Evolutionary conservation across 306 rosid genomes (phyloP).

Genomic region (Castanea sativa): DNA sequence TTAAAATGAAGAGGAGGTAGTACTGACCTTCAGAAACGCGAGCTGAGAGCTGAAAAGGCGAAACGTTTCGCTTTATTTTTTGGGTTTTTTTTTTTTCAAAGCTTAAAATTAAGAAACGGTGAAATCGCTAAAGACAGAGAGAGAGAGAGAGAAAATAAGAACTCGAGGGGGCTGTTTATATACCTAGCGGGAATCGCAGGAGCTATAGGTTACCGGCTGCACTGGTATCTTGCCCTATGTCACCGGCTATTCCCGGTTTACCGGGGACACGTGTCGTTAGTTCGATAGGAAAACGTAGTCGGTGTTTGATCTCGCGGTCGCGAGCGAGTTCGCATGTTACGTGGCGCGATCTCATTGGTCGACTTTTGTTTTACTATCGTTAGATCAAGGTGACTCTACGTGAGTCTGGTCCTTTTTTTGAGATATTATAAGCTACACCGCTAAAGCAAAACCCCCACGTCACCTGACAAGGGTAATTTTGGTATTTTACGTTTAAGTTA

Average conservation of each 20-base stretch:
- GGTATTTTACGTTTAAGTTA: not conserved
- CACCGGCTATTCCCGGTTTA: slow-evolving; percentile 37
- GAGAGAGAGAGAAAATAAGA: not conserved
- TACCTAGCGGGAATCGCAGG: slow-evolving; percentile 44
- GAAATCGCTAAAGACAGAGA: slow-evolving; percentile 3
- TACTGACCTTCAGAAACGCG: slow-evolving; percentile 51
- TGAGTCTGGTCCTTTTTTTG: not conserved
- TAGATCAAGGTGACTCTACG: slow-evolving; percentile 10
- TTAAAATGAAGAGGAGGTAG: slow-evolving; percentile 11
- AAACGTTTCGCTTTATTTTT: slow-evolving; percentile 10
- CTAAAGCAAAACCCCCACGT: not conserved
- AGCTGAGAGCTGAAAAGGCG: slow-evolving; percentile 21
- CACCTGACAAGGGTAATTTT: not conserved
- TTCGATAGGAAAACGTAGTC: slow-evolving; percentile 5
- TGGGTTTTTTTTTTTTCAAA: not conserved
- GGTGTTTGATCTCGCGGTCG: slow-evolving; percentile 37
- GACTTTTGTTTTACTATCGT: slow-evolving; percentile 9
- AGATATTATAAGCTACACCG: not conserved
- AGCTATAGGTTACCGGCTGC: slow-evolving; percentile 39
- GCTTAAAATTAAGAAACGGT: slow-evolving; percentile 12
- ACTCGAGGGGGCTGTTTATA: slow-evolving; percentile 12
- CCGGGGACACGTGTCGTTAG: slow-evolving; percentile 25
- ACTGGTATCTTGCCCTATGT: slow-evolving; percentile 4
- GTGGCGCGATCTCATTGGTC: slow-evolving; percentile 29
- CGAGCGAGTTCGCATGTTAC: not conserved